Percentiles rank a stretch among this genome's conserved stretches.
phyloP scores from a whole-genome alignment of 805 yeast genomes.

The Schwanniomyces vanrijiae region DNA sequence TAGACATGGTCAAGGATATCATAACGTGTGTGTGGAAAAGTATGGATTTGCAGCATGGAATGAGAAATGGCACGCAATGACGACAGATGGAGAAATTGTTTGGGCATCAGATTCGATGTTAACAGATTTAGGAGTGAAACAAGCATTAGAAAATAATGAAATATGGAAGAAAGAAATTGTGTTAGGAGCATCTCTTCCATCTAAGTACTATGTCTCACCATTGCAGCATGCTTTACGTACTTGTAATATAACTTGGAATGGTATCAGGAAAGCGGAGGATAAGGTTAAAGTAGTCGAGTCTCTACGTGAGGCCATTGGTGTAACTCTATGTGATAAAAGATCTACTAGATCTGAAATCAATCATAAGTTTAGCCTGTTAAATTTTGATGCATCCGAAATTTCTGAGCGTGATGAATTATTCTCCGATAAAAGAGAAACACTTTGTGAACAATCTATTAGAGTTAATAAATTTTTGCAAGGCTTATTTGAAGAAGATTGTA shows the following conservation, averaged over 20 bases:
- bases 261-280: constrained; percentile 20
- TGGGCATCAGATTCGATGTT: constrained; percentile 65
- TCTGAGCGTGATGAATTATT: constrained; percentile 51
- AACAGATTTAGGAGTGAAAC: constrained; percentile 54
- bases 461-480: constrained; percentile 44
- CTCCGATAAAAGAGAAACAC: constrained; percentile 42
- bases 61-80: constrained; percentile 48
- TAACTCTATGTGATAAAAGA: constrained; percentile 60
- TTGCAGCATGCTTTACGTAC: constrained; percentile 65
- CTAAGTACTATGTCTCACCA: constrained; percentile 58
- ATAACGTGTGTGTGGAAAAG: constrained; percentile 53
- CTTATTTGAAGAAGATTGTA: constrained; percentile 18
- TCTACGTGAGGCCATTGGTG: constrained; percentile 61
- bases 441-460: constrained; percentile 50
- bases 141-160: constrained; percentile 51
- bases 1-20: constrained; percentile 73
- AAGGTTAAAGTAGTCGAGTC: constrained; percentile 40
- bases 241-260: constrained; percentile 50
- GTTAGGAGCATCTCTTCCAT: constrained; percentile 55
- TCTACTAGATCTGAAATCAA: constrained; percentile 37
- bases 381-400: constrained; percentile 44
- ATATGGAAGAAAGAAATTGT: constrained; percentile 44
- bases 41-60: constrained; percentile 63
- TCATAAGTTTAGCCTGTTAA: constrained; percentile 33
- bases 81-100: constrained; percentile 53